Evolutionary conservation across 805 yeast genomes (phyloP), one percentile per base, ranked within the genome.

Genomic region (Alloascoidea africana): DNA sequence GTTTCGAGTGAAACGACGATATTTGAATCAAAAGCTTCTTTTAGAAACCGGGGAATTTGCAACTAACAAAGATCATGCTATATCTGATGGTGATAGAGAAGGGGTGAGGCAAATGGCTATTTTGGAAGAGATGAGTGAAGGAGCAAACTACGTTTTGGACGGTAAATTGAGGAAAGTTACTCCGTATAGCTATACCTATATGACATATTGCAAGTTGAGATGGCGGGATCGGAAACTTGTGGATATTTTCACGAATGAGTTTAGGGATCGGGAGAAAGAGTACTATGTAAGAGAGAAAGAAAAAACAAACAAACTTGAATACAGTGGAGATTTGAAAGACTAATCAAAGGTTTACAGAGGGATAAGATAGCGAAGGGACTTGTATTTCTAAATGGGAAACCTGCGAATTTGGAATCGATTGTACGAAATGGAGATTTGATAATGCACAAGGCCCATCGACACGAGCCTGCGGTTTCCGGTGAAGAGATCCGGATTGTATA

Each of bases 141-240:
- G 57, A 3, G 59, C 63, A 4, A 41, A 47, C 36, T 62, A 59
- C 42, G 50, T 56, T 15, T 41, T 58, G 37, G 62, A 69, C 54
- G 59, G 57, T 4, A 8, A 8, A 6, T 58, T 83, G 37, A 60
- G 96, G 35, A 62, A 79, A 42, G 82, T 91, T 2, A 65, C 74
- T 1, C 97, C 98, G 0, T 91, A 91, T 53, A 81, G 66, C 50
- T 89, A 73, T 62, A 86, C 94, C 0, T 89, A 91, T 52, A 64
- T 84, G 56, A 91, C 99, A 0, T 83, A 77, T 51, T 87, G 96
- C 56, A 91, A 91, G 55, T 59, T 68, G 51, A 65, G 99, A 50
- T 91, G 99, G 99, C 67, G 89, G 46, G 87, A 79, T 47, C 62
- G 84, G n/a, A 73, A 73, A 15, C 55, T 91, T 23, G 44, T 85